phyloP scores from a whole-genome alignment of 345 rosid species.

The Atalantia buxifolia region DNA sequence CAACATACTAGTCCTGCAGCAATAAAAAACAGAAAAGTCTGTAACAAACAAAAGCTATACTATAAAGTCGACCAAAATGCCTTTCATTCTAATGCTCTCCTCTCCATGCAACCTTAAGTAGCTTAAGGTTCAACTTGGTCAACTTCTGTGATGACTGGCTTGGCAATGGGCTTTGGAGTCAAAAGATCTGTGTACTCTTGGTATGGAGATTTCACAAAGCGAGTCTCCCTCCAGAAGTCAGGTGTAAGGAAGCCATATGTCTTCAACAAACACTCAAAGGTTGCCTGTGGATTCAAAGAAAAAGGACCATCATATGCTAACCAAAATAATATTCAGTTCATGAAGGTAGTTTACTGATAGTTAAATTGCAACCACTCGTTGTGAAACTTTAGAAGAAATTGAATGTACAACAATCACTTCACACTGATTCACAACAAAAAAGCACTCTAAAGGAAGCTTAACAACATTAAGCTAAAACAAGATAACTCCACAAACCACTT shows the following conservation, averaged over 20 bases:
- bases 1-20: neutral
- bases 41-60: slow-evolving; percentile 5
- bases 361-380: neutral
- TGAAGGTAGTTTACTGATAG: neutral
- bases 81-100: neutral
- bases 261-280: slow-evolving; percentile 52
- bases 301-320: neutral
- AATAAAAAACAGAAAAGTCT: neutral
- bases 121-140: slow-evolving; percentile 30
- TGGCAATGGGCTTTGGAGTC: slow-evolving; percentile 41
- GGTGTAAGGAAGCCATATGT: slow-evolving; percentile 63
- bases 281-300: slow-evolving; percentile 33
- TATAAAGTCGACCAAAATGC: slow-evolving; percentile 11
- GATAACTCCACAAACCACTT: no score
- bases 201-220: slow-evolving; percentile 45
- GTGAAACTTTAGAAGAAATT: neutral
- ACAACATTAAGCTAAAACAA: neutral
- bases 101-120: neutral
- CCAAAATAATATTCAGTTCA: neutral
- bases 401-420: neutral
- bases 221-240: slow-evolving; percentile 56
- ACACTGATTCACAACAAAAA: neutral
- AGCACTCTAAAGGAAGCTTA: neutral
- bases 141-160: slow-evolving; percentile 23
- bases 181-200: slow-evolving; percentile 53